A percentile compares a stretch with the other conserved stretches of the same genome.
These are phyloP conservation scores for Tylopilus sp. DNA, from an alignment of 768 basidiomycete genomes.

Conservation along the genomic window DNA sequence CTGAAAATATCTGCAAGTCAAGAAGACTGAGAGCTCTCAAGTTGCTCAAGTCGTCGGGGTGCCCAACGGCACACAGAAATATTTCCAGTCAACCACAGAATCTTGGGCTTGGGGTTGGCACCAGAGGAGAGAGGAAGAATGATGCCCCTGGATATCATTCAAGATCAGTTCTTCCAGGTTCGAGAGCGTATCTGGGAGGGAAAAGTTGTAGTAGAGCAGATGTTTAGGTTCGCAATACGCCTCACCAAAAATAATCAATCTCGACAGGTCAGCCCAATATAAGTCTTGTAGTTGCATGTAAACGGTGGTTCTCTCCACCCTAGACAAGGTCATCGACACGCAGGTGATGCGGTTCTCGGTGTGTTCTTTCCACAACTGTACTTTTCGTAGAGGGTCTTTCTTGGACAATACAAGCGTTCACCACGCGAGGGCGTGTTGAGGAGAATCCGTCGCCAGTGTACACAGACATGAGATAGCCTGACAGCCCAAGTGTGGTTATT, in stretches of 20 bases:
- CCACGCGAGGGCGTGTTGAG: conserved; percentile 59
- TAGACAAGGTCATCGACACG: conserved; percentile 23
- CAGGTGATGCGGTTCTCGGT: conserved; percentile 45
- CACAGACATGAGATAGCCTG: conserved; percentile 54
- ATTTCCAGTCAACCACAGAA: conserved; percentile 21
- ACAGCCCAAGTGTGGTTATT: conserved; percentile 45
- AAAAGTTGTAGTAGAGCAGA: conserved; percentile 33
- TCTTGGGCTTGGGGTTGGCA: conserved; percentile 23
- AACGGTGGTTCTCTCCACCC: conserved; percentile 15
- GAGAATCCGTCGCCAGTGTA: conserved; percentile 57
- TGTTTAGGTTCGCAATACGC: conserved; percentile 13
- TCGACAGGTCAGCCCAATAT: conserved; percentile 24
- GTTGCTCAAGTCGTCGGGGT: conserved; percentile 20
- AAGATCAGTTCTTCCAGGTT: conserved; percentile 36
- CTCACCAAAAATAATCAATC: conserved; percentile 11
- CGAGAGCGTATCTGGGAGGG: conserved; percentile 29
- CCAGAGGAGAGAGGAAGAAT: conserved; percentile 5
- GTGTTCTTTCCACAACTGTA: conserved; percentile 53
- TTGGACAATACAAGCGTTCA: conserved; percentile 49
- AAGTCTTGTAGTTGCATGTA: conserved; percentile 19
- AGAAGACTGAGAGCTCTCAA: conserved; percentile 3
- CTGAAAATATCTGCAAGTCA: conserved; percentile 11
- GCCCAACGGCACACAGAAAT: conserved; percentile 12
- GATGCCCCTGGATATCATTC: neutral
- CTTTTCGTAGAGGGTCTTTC: conserved; percentile 47